A percentile compares a stretch with the other conserved stretches of the same genome.
Conservation (phyloP, 2,329 filamentous ascomycete genomes). For the Emericellopsis atlantica region DNA sequence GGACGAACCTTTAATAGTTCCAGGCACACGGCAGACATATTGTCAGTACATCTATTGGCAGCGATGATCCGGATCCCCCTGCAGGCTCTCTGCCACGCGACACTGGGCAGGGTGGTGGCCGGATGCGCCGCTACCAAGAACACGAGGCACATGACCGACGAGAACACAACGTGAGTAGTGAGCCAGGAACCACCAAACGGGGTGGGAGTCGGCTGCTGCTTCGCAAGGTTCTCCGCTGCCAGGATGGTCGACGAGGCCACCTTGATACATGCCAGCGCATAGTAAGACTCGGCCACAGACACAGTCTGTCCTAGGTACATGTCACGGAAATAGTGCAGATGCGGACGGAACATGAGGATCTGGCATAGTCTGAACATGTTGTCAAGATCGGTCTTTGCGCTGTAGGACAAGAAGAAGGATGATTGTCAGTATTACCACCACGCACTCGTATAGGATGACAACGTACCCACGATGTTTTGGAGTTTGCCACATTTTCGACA, state of each 20-base stretch:
- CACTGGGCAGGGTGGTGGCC: constrained; percentile 1
- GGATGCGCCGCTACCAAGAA: constrained; percentile 4
- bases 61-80: constrained; percentile 2
- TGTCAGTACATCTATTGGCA: constrained; percentile 1
- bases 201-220: neutral
- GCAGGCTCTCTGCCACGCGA: constrained; percentile 3
- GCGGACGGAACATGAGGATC: constrained; percentile 3
- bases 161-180: constrained; percentile 1
- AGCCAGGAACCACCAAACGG: constrained; percentile 1
- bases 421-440: neutral
- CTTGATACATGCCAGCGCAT: constrained; percentile 4
- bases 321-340: constrained; percentile 3
- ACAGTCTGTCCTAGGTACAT: constrained; percentile 2
- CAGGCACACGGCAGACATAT: constrained; percentile 1
- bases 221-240: neutral
- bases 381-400: constrained; percentile 1
- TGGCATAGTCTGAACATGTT: constrained; percentile 2
- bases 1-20: constrained; percentile 1
- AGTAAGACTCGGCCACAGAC: constrained; percentile 4
- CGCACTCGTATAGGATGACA: neutral
- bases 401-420: neutral
- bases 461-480: neutral
- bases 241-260: constrained; percentile 2
- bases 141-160: constrained; percentile 2
- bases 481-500: neutral